A percentile compares a stretch with the other conserved stretches of the same genome.
phyloP scores from a whole-genome alignment of 73 alveolate genomes.

The Stentor roeselii region DNA sequence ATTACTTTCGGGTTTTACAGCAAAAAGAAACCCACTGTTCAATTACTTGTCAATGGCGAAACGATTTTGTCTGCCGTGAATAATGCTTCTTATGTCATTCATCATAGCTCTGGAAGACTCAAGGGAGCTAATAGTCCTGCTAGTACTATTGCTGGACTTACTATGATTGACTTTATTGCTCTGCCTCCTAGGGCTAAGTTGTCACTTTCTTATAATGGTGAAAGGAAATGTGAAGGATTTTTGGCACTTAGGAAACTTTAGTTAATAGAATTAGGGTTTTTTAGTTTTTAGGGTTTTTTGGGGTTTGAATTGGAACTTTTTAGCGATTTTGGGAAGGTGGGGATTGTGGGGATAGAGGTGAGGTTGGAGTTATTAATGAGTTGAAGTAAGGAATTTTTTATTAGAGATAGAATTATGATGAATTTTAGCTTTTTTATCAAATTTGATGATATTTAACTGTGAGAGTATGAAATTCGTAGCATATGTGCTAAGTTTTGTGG shows the following conservation, averaged over 20 bases:
- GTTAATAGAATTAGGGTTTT: neutral
- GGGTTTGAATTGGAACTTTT: too few species aligned
- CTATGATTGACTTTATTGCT: conserved; percentile 91
- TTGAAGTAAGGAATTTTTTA: too few species aligned
- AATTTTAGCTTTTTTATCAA: too few species aligned
- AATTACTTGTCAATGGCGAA: conserved; percentile 93
- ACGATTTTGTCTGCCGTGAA: conserved; percentile 76
- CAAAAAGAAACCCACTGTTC: conserved; percentile 89
- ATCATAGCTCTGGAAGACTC: conserved; percentile 80
- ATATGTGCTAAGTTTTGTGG: too few species aligned
- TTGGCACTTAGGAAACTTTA: conserved; percentile 41
- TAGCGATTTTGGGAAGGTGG: too few species aligned
- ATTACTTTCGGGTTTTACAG: conserved; percentile 91
- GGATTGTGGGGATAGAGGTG: too few species aligned
- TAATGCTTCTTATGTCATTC: conserved; percentile 61
- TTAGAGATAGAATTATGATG: too few species aligned
- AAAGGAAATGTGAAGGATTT: conserved; percentile 59
- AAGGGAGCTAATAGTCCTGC: conserved; percentile 77
- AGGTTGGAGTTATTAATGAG: too few species aligned
- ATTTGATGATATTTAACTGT: too few species aligned
- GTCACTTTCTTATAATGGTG: conserved; percentile 84
- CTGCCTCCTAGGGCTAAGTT: conserved; percentile 96
- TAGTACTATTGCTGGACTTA: conserved; percentile 82
- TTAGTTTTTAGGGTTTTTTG: too few species aligned
- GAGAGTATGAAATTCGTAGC: too few species aligned